Evolutionary conservation across 805 yeast genomes (phyloP).

Genomic region (Kodamaea kakaduensis): DNA sequence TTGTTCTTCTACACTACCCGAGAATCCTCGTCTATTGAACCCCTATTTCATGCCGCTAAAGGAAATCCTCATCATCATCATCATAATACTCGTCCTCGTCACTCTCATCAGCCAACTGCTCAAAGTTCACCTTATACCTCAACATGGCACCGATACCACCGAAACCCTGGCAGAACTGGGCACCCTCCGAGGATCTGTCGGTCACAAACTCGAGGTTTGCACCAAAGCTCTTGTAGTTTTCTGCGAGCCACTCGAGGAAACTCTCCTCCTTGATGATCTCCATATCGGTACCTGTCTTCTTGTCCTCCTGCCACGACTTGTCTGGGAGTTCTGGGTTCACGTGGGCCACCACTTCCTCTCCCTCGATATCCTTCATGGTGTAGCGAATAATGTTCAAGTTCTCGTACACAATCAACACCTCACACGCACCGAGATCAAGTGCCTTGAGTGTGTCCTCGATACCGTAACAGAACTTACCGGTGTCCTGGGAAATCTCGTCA

Average conservation of each 20-base stretch:
- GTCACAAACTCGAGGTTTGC: constrained; percentile 95
- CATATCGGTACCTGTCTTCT: constrained; percentile 85
- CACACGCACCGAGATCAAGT: constrained; percentile 93
- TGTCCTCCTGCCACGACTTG: constrained; percentile 74
- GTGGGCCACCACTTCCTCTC: constrained; percentile 66
- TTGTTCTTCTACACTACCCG: background rate
- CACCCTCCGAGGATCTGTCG: constrained; percentile 96
- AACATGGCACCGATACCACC: constrained; percentile 98
- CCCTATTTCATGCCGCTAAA: background rate
- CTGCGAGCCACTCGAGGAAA: constrained; percentile 96
- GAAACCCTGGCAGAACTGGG: constrained; percentile 95
- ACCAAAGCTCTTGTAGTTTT: constrained; percentile 90
- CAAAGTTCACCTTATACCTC: constrained; percentile 96
- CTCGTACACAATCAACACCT: constrained; percentile 87
- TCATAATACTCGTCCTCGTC: constrained; percentile 84
- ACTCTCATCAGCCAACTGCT: constrained; percentile 83
- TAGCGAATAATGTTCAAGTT: constrained; percentile 83
- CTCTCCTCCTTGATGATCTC: constrained; percentile 82
- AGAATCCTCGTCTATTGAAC: background rate
- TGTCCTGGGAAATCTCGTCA: constrained; percentile 95
- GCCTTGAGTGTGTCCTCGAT: constrained; percentile 96
- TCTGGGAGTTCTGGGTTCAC: constrained; percentile 70
- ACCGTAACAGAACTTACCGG: constrained; percentile 97
- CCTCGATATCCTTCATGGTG: constrained; percentile 79
- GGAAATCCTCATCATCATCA: constrained; percentile 50